A percentile compares a stretch with the other conserved stretches of the same genome.
phyloP scores from a whole-genome alignment of 2,329 filamentous ascomycete species.

The Hypoxylon sp. region DNA sequence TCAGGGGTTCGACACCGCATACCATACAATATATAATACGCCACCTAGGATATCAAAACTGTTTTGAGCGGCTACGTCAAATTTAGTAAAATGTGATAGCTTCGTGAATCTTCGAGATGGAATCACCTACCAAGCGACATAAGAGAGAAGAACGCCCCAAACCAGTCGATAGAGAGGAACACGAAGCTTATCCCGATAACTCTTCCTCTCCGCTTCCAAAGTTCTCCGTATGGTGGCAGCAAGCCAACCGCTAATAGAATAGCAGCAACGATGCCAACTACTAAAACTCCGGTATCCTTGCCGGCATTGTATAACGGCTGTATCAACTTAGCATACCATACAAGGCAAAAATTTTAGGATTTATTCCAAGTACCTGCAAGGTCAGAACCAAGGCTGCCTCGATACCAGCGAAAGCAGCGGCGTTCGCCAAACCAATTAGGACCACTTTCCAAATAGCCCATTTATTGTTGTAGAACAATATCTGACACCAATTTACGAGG shows the following conservation, averaged over 20 bases:
- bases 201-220: constrained; percentile 72
- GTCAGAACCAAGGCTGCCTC: constrained; percentile 71
- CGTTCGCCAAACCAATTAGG: constrained; percentile 58
- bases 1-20: constrained; percentile 54
- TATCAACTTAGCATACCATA: constrained; percentile 22
- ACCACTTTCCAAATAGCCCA: constrained; percentile 65
- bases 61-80: constrained; percentile 66
- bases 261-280: constrained; percentile 71
- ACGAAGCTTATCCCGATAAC: constrained; percentile 73
- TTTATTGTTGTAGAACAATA: constrained; percentile 58
- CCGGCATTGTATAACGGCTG: constrained; percentile 70
- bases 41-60: constrained; percentile 74
- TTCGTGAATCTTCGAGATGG: background rate
- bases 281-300: constrained; percentile 66
- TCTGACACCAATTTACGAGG: constrained; percentile 59
- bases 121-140: constrained; percentile 69
- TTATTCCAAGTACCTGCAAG: constrained; percentile 60
- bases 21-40: constrained; percentile 73
- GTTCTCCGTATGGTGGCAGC: constrained; percentile 72
- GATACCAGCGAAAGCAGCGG: constrained; percentile 64
- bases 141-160: constrained; percentile 74
- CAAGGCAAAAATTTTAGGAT: background rate
- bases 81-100: constrained; percentile 21
- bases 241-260: constrained; percentile 70
- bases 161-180: constrained; percentile 72